A percentile compares a stretch with the other conserved stretches of the same genome.
phyloP scores from a whole-genome alignment of 2,329 filamentous ascomycete genomes.

The Mariannaea sp. region DNA sequence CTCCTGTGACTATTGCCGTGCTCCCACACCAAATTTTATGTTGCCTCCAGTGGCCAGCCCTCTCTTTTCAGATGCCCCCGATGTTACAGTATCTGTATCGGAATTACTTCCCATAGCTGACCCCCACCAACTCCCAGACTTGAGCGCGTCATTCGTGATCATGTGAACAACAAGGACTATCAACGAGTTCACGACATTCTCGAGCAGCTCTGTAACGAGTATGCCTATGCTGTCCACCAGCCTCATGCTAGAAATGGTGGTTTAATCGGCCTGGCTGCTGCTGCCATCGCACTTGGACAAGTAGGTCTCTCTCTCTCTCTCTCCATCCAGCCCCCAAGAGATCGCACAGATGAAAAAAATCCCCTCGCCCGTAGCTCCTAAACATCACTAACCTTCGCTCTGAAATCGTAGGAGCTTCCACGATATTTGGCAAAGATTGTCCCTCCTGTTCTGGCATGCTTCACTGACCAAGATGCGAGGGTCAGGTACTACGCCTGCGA shows the following conservation, averaged over 20 bases:
- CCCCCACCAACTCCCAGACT: constrained; percentile 59
- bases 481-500: constrained; percentile 98
- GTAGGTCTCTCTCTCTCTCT: constrained; percentile 61
- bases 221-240: constrained; percentile 95
- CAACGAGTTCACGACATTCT: constrained; percentile 84
- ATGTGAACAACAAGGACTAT: constrained; percentile 76
- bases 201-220: constrained; percentile 95
- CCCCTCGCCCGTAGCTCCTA: not conserved
- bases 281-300: constrained; percentile 90
- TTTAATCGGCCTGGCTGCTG: constrained; percentile 91
- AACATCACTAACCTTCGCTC: not conserved
- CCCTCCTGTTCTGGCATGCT: constrained; percentile 94
- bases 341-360: no score
- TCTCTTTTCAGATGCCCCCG: not conserved
- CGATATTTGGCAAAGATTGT: constrained; percentile 93
- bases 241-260: constrained; percentile 96
- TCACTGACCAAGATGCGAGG: constrained; percentile 95
- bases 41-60: no score
- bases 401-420: constrained; percentile 73
- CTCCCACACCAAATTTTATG: no score
- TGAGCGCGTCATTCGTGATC: constrained; percentile 86
- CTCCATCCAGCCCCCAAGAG: no score
- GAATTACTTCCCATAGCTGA: constrained; percentile 16
- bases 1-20: not conserved
- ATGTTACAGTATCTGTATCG: not conserved